Conservation (phyloP, 495 filamentous ascomycete genomes). For the Ascodesmis nigricans region DNA sequence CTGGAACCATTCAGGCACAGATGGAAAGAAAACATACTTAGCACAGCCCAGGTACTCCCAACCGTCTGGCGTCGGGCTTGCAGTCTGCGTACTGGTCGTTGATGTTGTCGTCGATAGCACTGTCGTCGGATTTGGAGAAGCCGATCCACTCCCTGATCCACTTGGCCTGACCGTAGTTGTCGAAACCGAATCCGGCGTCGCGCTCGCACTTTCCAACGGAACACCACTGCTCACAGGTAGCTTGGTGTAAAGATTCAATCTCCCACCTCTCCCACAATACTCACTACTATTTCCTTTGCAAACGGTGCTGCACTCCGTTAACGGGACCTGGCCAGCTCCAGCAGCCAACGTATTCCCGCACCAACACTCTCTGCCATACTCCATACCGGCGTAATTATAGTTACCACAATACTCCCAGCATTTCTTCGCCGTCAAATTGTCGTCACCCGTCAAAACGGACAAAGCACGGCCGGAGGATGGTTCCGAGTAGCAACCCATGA, state of each 20-base stretch:
- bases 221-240: too few species aligned
- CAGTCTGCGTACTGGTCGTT: too few species aligned
- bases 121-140: too few species aligned
- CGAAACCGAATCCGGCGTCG: too few species aligned
- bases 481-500: constrained; percentile 23
- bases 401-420: constrained; percentile 21
- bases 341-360: constrained; percentile 10
- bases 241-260: constrained; percentile 2
- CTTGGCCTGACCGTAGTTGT: too few species aligned
- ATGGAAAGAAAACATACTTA: constrained; percentile 2
- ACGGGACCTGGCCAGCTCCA: background rate
- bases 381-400: constrained; percentile 23
- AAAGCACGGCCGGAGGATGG: constrained; percentile 20
- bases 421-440: constrained; percentile 15
- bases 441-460: constrained; percentile 9
- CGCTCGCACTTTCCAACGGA: too few species aligned
- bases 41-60: constrained; percentile 14
- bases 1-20: background rate
- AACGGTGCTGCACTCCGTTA: constrained; percentile 9
- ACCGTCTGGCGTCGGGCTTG: too few species aligned
- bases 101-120: too few species aligned
- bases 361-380: constrained; percentile 19
- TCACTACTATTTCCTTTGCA: constrained; percentile 3
- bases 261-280: background rate
- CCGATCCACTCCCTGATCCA: too few species aligned